Base-by-base conservation (phyloP, 805 yeast species). In the Candida tammaniensis region DNA sequence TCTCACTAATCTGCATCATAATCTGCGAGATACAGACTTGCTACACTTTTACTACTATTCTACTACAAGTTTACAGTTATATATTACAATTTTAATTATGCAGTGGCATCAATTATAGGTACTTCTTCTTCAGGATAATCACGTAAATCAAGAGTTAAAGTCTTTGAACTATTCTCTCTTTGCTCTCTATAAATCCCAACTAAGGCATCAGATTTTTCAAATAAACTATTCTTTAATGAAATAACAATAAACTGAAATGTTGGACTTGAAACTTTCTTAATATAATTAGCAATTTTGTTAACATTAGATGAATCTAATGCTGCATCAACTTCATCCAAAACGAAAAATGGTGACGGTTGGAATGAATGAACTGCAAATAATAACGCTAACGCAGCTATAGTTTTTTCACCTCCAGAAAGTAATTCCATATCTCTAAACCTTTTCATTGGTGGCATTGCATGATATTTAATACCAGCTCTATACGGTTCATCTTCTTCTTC, bases 291-390 rank as follows among this genome's bases (percentile, higher is more conserved):
- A 38, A 93, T 80, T 50, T 78, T 78, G 35, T 76, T 77, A 16
- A 93, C 96, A 51, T 93, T 93, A 16, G 86, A 78, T 40, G 85
- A 81, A 59, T 93, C 98, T 39, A 93, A 72, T 0, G 98, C 98
- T 0, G 98, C 98, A 62, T 93, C 98, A n/a, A 93, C 88, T 60
- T 93, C 98, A 57, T 93, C 98, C 27, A 93, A 65, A 0, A 93
- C 95, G 54, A 93, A 91, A 55, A 93, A 93, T 20, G 98, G 98
- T 1, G 96, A 82, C 2, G 97, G 97, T 33, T 82, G 91, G 59
- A 67, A 84, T 0, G 94, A 80, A 55, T 93, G 97, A 26, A 89
- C 78, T 0, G 98, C 89, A 63, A 93, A 93, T 30, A 93, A 59
- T 43, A 93, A 65, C 0, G 98, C 97, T 43, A 93, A 64, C 0